phyloP scores from a whole-genome alignment of 257 asterid genomes.

The Jacaranda mimosifolia region DNA sequence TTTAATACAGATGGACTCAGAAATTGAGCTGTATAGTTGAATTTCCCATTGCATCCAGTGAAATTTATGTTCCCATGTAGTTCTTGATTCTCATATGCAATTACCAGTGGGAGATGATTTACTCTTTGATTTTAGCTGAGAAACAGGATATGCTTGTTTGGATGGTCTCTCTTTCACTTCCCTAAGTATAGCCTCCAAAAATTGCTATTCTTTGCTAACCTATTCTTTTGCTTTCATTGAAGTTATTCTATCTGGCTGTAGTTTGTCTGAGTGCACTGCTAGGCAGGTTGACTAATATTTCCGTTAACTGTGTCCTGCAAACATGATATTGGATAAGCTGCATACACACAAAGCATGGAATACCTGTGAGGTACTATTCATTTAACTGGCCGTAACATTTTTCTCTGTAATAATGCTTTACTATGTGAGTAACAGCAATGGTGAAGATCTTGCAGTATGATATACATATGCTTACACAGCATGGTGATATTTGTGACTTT shows the following conservation, averaged over 20 bases:
- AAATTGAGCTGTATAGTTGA: too few species aligned
- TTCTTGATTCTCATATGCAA: neutral
- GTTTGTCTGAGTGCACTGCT: constrained; percentile 17
- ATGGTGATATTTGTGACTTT: neutral
- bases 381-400: constrained; percentile 2
- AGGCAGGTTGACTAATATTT: neutral
- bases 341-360: constrained; percentile 7
- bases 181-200: neutral
- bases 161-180: neutral
- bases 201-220: neutral
- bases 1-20: neutral
- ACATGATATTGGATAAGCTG: constrained; percentile 7
- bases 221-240: constrained; percentile 1
- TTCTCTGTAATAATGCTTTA: neutral
- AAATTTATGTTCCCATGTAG: neutral
- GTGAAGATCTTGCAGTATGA: constrained; percentile 26
- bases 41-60: too few species aligned
- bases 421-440: constrained; percentile 15
- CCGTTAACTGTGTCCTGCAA: neutral
- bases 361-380: constrained; percentile 3
- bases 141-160: neutral
- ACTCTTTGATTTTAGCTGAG: neutral
- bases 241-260: constrained; percentile 15
- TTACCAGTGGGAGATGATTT: neutral
- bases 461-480: constrained; percentile 8